These are phyloP conservation scores for Phialophora expanda DNA, from an alignment of 2,329 filamentous ascomycete genomes.

Conservation along the genomic window DNA sequence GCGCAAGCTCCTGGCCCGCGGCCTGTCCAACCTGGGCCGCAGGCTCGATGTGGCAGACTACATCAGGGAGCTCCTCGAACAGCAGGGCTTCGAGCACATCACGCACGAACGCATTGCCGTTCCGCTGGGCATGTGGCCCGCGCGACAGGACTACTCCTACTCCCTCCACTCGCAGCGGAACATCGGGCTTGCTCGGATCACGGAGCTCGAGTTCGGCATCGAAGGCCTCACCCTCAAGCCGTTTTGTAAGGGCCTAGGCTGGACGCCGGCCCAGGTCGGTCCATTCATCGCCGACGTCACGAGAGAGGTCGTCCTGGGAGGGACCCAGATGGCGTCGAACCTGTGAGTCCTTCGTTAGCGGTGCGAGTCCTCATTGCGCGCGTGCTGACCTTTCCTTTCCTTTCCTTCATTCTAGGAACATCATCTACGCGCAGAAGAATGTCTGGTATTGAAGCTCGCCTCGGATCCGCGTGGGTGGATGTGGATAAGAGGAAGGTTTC, in stretches of 20 bases:
- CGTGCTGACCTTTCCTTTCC: not conserved
- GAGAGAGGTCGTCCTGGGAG: not conserved
- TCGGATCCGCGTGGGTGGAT: not conserved
- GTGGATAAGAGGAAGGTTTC: not conserved
- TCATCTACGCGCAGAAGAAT: conserved; percentile 1
- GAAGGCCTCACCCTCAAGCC: not conserved
- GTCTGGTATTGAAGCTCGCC: not conserved
- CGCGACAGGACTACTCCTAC: not conserved
- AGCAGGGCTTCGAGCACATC: not conserved
- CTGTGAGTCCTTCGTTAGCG: not conserved
- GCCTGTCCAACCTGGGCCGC: not conserved
- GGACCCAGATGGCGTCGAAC: not conserved
- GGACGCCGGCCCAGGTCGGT: not conserved
- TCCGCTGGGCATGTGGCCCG: not conserved
- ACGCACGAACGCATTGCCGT: not conserved
- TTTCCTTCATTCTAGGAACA: not conserved
- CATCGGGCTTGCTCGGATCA: not conserved
- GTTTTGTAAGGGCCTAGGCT: not conserved
- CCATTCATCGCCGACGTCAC: not conserved
- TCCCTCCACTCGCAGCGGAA: not conserved
- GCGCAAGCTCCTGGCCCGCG: not conserved
- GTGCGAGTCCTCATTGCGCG: not conserved
- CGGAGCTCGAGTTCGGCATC: not conserved
- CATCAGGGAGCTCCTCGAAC: conserved; percentile 1
- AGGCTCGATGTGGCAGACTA: not conserved